Percentiles rank a stretch among this genome's conserved stretches.
These are phyloP conservation scores for Hevea brasiliensis DNA, from an alignment of 345 rosid species.

Conservation along the genomic window DNA sequence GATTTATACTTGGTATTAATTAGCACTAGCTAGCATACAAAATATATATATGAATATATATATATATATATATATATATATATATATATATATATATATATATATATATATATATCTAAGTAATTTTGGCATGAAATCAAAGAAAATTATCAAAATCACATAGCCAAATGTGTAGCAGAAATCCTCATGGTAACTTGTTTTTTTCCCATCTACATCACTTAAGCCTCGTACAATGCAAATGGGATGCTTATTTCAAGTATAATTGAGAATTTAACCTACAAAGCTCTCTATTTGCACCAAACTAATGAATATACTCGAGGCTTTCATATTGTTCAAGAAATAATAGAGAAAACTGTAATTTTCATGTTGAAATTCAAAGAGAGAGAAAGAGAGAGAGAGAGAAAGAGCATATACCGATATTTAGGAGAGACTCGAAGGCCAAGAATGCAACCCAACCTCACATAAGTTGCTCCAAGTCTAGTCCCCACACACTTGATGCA, in stretches of 20 bases:
- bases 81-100: too few species aligned
- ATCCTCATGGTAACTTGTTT: too few species aligned
- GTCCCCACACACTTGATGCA: constrained; percentile 59
- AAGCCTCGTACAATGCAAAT: too few species aligned
- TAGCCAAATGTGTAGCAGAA: too few species aligned
- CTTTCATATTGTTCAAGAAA: background rate
- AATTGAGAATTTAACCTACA: background rate
- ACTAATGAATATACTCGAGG: too few species aligned
- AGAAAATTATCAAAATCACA: too few species aligned
- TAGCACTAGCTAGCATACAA: too few species aligned
- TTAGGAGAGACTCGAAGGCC: constrained; percentile 61
- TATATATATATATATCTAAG: too few species aligned
- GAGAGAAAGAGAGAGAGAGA: constrained; percentile 4
- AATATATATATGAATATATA: too few species aligned
- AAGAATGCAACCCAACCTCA: constrained; percentile 56
- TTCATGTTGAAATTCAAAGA: background rate
- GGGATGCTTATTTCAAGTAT: background rate
- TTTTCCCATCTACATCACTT: too few species aligned
- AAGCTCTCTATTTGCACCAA: background rate
- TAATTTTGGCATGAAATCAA: too few species aligned
- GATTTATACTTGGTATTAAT: background rate
- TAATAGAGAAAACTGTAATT: background rate
- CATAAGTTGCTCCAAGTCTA: constrained; percentile 25
- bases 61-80: too few species aligned
- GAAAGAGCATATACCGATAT: constrained; percentile 39